A percentile compares a stretch with the other conserved stretches of the same genome.
Conservation (phyloP, 1,139 yeast species). For the Saccharomycopsis crataegensis region DNA sequence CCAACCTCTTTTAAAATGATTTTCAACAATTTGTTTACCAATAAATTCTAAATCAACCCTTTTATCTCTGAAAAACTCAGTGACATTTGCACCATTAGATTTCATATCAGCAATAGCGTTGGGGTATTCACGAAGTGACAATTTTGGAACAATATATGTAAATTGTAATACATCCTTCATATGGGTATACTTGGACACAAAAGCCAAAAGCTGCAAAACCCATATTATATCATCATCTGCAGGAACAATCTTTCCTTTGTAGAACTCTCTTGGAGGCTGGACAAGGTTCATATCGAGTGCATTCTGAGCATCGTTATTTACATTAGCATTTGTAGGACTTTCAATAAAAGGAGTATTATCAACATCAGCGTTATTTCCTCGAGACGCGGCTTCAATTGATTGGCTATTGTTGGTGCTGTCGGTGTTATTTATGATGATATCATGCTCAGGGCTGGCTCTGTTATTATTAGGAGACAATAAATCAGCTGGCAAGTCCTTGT, state of each 20-base stretch:
- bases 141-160: conserved; percentile 49
- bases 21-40: conserved; percentile 6
- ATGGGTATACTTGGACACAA: conserved; percentile 83
- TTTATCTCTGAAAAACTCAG: neutral
- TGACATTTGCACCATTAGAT: neutral
- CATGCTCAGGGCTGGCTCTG: neutral
- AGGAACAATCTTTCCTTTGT: conserved; percentile 74
- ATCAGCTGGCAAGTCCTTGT: neutral
- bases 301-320: conserved; percentile 3
- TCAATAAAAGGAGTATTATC: neutral
- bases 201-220: conserved; percentile 87
- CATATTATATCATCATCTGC: conserved; percentile 90
- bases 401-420: neutral
- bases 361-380: neutral
- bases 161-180: conserved; percentile 67
- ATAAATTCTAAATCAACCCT: neutral
- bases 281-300: conserved; percentile 4
- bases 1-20: conserved; percentile 17
- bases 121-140: conserved; percentile 30
- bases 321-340: neutral
- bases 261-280: conserved; percentile 52
- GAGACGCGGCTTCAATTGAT: too few species aligned
- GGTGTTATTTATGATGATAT: neutral
- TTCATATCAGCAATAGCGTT: conserved; percentile 17
- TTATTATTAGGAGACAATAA: conserved; percentile 12